Evolutionary conservation across 306 rosid genomes (phyloP).

Genomic region (Astragalus glycyphyllos): DNA sequence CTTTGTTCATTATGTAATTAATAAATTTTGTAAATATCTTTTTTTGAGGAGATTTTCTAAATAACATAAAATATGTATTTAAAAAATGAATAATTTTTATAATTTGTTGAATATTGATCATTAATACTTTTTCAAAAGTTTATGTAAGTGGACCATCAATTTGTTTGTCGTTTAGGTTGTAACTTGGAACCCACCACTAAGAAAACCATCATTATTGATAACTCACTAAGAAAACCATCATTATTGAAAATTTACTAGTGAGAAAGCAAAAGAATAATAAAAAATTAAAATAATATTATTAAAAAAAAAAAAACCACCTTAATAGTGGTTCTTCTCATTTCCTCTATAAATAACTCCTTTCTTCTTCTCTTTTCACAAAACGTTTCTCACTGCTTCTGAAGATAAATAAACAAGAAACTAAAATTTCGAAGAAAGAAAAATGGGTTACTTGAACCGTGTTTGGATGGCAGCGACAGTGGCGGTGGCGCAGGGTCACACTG

Average conservation of each 20-base stretch:
- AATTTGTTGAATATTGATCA: no score
- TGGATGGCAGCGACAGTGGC: constrained; percentile 86
- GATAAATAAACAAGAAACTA: not conserved
- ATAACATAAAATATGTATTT: no score
- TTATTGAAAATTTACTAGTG: no score
- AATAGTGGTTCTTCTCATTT: not conserved
- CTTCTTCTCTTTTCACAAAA: not conserved
- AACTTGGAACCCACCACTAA: constrained; percentile 26
- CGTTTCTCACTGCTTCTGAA: not conserved
- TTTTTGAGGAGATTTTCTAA: no score
- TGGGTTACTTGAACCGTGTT: constrained; percentile 66
- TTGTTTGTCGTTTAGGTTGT: not conserved
- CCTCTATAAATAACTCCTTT: constrained; percentile 20
- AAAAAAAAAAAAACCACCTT: no score
- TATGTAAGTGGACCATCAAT: not conserved
- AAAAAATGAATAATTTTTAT: no score
- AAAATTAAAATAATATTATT: no score
- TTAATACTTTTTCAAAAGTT: not conserved
- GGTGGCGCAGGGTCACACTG: constrained; percentile 70
- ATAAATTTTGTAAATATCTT: no score
- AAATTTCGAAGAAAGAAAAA: not conserved
- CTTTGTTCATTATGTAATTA: no score
- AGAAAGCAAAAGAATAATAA: no score
- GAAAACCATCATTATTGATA: not conserved
- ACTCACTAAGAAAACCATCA: no score